A percentile compares a stretch with the other conserved stretches of the same genome.
Evolutionary conservation across 768 basidiomycete species (phyloP).

Genomic region (Suillus spraguei): DNA sequence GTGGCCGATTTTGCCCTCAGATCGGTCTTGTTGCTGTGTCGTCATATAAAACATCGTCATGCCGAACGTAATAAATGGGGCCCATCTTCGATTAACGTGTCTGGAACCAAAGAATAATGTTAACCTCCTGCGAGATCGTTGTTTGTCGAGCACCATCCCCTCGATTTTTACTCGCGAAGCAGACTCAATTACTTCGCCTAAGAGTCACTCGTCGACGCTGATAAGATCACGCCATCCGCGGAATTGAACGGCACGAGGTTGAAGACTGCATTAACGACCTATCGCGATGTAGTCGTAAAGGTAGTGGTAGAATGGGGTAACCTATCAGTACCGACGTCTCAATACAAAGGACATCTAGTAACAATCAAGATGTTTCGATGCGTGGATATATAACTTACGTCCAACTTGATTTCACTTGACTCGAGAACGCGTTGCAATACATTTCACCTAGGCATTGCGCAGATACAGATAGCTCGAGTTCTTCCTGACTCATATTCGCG

Average conservation of each 20-base stretch:
- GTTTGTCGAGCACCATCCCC: background rate
- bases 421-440: background rate
- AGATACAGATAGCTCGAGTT: background rate
- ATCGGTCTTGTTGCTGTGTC: background rate
- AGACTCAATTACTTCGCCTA: background rate
- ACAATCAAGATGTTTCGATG: background rate
- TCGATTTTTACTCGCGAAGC: background rate
- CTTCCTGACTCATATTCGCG: background rate
- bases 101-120: background rate
- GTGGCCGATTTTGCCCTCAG: constrained; percentile 1
- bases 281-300: background rate
- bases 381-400: background rate
- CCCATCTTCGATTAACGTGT: background rate
- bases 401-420: background rate
- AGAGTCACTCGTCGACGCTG: background rate
- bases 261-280: background rate
- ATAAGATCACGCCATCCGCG: background rate
- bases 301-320: constrained; percentile 5
- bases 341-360: background rate
- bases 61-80: background rate
- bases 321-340: background rate
- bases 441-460: background rate
- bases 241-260: background rate
- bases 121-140: background rate
- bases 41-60: constrained; percentile 4